phyloP scores from a whole-genome alignment of 2,329 filamentous ascomycete genomes.

The Fusarium falciforme region DNA sequence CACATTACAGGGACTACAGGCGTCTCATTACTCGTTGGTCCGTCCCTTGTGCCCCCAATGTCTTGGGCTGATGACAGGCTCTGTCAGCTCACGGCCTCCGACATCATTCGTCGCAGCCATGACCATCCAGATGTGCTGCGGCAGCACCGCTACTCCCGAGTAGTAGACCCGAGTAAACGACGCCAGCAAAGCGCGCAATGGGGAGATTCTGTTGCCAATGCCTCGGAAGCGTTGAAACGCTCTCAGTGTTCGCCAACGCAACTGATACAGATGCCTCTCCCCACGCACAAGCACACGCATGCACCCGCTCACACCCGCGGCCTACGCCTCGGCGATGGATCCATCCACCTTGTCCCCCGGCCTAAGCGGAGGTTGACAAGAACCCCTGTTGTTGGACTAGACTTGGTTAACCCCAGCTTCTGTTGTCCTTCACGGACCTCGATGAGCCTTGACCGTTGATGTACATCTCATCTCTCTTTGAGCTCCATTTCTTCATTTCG shows the following conservation, averaged over 20 bases:
- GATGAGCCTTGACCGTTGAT: background rate
- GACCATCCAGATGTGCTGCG: conserved; percentile 6
- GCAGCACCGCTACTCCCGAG: conserved; percentile 1
- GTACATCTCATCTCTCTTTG: background rate
- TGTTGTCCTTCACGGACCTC: background rate
- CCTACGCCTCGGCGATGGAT: conserved; percentile 30
- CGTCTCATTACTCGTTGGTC: conserved; percentile 11
- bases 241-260: conserved; percentile 1
- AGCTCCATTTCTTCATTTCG: background rate
- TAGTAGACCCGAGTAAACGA: background rate
- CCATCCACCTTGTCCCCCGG: conserved; percentile 29
- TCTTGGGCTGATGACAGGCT: conserved; percentile 33
- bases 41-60: conserved; percentile 14
- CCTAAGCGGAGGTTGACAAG: conserved; percentile 24
- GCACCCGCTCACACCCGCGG: conserved; percentile 20
- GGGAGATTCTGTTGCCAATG: conserved; percentile 6
- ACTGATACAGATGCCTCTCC: conserved; percentile 11
- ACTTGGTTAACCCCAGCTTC: conserved; percentile 22
- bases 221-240: background rate
- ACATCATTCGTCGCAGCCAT: conserved; percentile 34
- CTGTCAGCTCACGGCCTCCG: conserved; percentile 24
- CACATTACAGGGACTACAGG: conserved; percentile 17
- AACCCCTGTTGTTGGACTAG: conserved; percentile 26
- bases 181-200: background rate
- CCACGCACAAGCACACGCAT: conserved; percentile 15